Percentiles rank a stretch among this genome's conserved stretches.
phyloP scores from a whole-genome alignment of 257 asterid species.

The Nicotiana sylvestris region DNA sequence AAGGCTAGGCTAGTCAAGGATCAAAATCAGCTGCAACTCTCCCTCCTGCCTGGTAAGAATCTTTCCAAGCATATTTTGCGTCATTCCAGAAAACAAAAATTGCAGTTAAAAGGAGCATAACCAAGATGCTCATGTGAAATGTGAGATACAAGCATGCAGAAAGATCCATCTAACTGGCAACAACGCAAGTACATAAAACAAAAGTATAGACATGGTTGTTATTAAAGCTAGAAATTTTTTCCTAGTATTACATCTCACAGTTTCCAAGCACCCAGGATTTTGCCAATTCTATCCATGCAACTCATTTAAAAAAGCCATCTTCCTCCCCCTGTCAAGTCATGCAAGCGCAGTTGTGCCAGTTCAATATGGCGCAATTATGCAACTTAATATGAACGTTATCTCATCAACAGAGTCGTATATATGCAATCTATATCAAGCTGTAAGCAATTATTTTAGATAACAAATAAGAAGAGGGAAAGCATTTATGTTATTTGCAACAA shows the following conservation, averaged over 20 bases:
- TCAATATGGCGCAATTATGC: background rate
- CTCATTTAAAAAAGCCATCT: background rate
- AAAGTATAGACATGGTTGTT: background rate
- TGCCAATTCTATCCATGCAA: background rate
- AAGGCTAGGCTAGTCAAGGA: background rate
- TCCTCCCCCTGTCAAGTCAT: background rate
- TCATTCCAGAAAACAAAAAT: background rate
- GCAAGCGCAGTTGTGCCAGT: background rate
- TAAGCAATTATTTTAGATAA: background rate
- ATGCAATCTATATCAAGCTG: background rate
- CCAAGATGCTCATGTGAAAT: conserved; percentile 6
- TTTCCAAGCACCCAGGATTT: background rate
- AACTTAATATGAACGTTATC: background rate
- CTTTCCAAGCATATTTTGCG: background rate
- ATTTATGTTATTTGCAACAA: background rate
- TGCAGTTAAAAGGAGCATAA: conserved; percentile 5
- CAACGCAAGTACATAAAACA: background rate
- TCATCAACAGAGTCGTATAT: background rate
- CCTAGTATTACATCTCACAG: background rate
- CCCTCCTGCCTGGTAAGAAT: background rate
- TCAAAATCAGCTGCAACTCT: background rate
- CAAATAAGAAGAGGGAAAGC: background rate
- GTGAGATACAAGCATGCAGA: background rate
- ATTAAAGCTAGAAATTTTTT: background rate
- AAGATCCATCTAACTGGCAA: background rate